Base-by-base conservation (phyloP, 164 flowering plant genomes). In the Akebia trifoliata region DNA sequence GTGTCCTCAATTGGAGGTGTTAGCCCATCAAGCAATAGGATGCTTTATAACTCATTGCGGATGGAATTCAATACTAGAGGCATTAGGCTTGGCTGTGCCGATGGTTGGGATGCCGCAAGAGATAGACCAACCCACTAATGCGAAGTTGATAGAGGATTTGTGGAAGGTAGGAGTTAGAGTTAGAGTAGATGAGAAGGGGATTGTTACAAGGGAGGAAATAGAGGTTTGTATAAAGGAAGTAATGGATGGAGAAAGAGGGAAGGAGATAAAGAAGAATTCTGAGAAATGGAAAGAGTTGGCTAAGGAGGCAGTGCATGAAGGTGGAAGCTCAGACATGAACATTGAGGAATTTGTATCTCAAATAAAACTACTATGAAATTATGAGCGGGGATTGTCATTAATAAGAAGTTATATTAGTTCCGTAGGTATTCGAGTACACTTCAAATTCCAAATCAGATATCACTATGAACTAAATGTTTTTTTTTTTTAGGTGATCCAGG, bases 31-130 rank as follows among this genome's bases (percentile, higher is more conserved):
- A 0, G 62, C 70, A 3, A 18, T 66, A 12, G 67, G 64, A 4
- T 71, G 74, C 36, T 71, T 71, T 37, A n/a, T 62, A 12, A 57
- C 67, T 3, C 70, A 65, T 54, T 65, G 65, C 25, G 74, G 72
- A 21, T 66, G 64, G 54, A 66, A 63, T 29, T 67, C 60, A 11
- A 48, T 47, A 2, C 30, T 60, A 3, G 73, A 69, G 48, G 56
- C 57, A 38, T 17, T 69, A 36, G 50, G 63, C 30, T 50, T 60
- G 39, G 63, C 48, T 6, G 49, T 60, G 12, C 63, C 63, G 9
- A 50, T 60, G 63, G 35, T 60, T 4, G 56, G 29, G 2, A 28
- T 60, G 17, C 56, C 63, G 0, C 56, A 50, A 20, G 39, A 37
- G 46, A 18, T 49, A 9, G 63, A 60, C 17, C 63, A 60, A 20